Conservation (phyloP, 495 filamentous ascomycete species). For the Lophium mytilinum region DNA sequence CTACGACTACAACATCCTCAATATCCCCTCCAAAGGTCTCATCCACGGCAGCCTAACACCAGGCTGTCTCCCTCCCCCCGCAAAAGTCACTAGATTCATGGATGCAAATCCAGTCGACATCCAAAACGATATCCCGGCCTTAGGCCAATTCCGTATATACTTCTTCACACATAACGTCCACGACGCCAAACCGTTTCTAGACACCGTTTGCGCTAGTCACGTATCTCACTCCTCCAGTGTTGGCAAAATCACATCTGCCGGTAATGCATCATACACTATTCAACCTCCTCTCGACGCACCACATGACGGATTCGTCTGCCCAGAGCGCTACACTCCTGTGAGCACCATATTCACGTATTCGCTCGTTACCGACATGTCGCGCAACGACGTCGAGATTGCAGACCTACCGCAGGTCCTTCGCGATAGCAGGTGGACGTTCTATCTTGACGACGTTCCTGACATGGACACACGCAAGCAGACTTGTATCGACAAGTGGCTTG, state of each 20-base stretch:
- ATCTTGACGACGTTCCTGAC: constrained; percentile 47
- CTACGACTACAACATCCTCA: constrained; percentile 53
- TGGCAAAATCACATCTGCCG: constrained; percentile 39
- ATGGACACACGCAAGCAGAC: constrained; percentile 41
- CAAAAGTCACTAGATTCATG: constrained; percentile 57
- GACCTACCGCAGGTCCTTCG: constrained; percentile 51
- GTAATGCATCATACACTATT: constrained; percentile 45
- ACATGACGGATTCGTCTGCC: constrained; percentile 49
- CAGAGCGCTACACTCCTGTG: constrained; percentile 52
- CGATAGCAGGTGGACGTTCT: constrained; percentile 59
- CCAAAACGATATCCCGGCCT: constrained; percentile 61
- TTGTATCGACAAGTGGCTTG: constrained; percentile 57
- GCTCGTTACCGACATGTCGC: constrained; percentile 45
- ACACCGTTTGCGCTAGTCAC: constrained; percentile 42
- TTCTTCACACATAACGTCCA: constrained; percentile 52
- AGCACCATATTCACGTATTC: constrained; percentile 53
- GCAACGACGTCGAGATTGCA: constrained; percentile 49
- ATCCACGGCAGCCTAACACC: constrained; percentile 38
- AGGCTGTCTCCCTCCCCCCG: constrained; percentile 53
- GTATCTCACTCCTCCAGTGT: constrained; percentile 39
- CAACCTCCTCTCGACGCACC: constrained; percentile 42
- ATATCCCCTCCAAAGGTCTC: constrained; percentile 29
- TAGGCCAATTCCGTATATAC: constrained; percentile 62
- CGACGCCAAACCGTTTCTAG: constrained; percentile 45
- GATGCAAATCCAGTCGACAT: constrained; percentile 65